phyloP scores from a whole-genome alignment of 352 stramenopile species.

The Phytophthora litchii region DNA sequence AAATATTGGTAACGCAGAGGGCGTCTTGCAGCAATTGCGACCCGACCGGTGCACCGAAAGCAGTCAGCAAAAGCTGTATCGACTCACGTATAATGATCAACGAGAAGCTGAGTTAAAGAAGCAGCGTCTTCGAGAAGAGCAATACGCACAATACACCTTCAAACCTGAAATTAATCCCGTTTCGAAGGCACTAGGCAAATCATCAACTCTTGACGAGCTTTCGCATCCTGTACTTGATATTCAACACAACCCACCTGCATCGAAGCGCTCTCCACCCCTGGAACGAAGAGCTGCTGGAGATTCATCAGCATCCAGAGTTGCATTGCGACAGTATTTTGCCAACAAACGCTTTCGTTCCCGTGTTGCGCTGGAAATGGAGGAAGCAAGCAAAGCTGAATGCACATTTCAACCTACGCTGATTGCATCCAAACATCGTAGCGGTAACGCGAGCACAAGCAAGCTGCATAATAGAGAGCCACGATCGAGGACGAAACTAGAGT shows the following conservation, averaged over 20 bases:
- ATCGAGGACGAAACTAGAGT: conserved; percentile 36
- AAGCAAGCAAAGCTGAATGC: conserved; percentile 69
- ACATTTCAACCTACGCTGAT: conserved; percentile 67
- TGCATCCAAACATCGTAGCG: conserved; percentile 26
- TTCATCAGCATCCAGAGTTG: conserved; percentile 33
- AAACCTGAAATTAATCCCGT: conserved; percentile 82
- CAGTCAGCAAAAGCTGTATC: conserved; percentile 59
- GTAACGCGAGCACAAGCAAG: conserved; percentile 51
- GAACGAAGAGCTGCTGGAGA: conserved; percentile 4
- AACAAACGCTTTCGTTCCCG: conserved; percentile 75
- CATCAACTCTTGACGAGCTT: conserved; percentile 53
- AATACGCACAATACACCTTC: conserved; percentile 69
- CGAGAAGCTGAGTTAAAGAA: conserved; percentile 64
- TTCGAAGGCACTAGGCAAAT: conserved; percentile 62
- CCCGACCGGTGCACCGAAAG: conserved; percentile 70
- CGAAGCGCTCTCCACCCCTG: conserved; percentile 16
- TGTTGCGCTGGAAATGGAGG: conserved; percentile 71
- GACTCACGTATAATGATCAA: conserved; percentile 73
- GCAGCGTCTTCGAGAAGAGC: conserved; percentile 57
- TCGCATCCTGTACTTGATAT: conserved; percentile 44
- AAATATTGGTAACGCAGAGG: conserved; percentile 77
- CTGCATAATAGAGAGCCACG: conserved; percentile 35
- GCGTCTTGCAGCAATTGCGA: conserved; percentile 65
- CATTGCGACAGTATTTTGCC: conserved; percentile 59
- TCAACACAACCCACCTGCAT: conserved; percentile 1